Base-by-base conservation (phyloP, 2,329 filamentous ascomycete species). In the Penicillium sp. region DNA sequence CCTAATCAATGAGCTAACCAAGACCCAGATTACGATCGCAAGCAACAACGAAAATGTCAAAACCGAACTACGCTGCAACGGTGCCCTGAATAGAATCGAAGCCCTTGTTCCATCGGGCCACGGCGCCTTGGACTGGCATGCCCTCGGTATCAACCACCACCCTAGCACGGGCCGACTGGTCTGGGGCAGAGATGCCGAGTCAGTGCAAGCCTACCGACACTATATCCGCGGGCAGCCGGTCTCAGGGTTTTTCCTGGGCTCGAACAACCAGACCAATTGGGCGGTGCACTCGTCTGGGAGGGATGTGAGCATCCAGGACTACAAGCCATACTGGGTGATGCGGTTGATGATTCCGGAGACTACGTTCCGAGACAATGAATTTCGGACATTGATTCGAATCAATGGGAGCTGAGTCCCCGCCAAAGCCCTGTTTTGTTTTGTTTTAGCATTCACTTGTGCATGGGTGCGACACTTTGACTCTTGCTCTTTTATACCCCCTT, bases 31-130 rank as follows among this genome's bases (percentile, higher is more conserved):
- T 32, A 55, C 48, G 3, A 57, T 57, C 18, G 34, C 38, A 9
- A 50, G 50, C 49, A 40, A 36, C 13, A 18, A 32, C 4, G 16
- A 54, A 3, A 45, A 41, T 16, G 5, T 32, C 10, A 53, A 53
- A 24, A 56, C 54, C 8, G 21, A 49, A 14, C 41, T 60, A 13
- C 58, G 58, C 48, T 60, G 58, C 56, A 60, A 60, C 41, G 58
- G 53, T 24, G 41, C 48, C 24, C 40, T 57, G 9, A 48, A 53
- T 9, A 52, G 24, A 11, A 53, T 58, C n/a, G 56, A 60, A 52
- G 58, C 56, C 3, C 32, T 45, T 14, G 53, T 60, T 2, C 56
- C 54, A 7, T 59, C 48, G 1, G 56, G 56, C 9, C 44, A 49
- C 1, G 54, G 56, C 4, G 47, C 45, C 13, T 29, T 48, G 3